phyloP scores from a whole-genome alignment of 2,329 filamentous ascomycete genomes.

The Raffaelea arxii region DNA sequence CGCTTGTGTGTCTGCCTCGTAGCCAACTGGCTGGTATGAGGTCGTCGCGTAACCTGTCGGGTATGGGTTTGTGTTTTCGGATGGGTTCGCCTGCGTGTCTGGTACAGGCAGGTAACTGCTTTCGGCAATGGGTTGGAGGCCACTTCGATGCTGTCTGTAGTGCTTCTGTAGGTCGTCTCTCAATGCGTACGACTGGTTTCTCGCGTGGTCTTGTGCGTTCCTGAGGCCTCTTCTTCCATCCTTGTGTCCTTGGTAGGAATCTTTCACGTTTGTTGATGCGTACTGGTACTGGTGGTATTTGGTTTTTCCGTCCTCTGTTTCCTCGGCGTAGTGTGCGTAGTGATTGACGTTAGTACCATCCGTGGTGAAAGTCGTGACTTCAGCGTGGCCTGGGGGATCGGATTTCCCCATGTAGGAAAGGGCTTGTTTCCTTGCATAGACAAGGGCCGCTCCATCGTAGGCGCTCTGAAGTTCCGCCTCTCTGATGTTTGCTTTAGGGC shows the following conservation, averaged over 20 bases:
- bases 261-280: constrained; percentile 8
- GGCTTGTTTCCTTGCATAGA: constrained; percentile 17
- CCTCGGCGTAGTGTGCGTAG: constrained; percentile 18
- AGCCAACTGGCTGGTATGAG: neutral
- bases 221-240: constrained; percentile 3
- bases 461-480: constrained; percentile 6
- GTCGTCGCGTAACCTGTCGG: neutral
- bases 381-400: constrained; percentile 13
- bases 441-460: constrained; percentile 18
- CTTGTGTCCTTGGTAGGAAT: constrained; percentile 3
- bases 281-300: constrained; percentile 17
- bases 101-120: neutral
- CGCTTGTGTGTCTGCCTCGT: too few species aligned
- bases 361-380: constrained; percentile 18
- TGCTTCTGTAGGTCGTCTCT: constrained; percentile 5
- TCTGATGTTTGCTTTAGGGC: constrained; percentile 7
- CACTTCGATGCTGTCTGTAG: neutral
- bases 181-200: constrained; percentile 6
- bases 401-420: constrained; percentile 12
- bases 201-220: constrained; percentile 6
- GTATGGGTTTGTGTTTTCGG: neutral
- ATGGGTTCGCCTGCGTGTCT: neutral
- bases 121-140: neutral
- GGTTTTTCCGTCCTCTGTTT: neutral
- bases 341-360: constrained; percentile 16